A percentile compares a stretch with the other conserved stretches of the same genome.
These are phyloP conservation scores for Botrytis galanthina DNA, from an alignment of 2,329 filamentous ascomycete genomes.

Conservation along the genomic window DNA sequence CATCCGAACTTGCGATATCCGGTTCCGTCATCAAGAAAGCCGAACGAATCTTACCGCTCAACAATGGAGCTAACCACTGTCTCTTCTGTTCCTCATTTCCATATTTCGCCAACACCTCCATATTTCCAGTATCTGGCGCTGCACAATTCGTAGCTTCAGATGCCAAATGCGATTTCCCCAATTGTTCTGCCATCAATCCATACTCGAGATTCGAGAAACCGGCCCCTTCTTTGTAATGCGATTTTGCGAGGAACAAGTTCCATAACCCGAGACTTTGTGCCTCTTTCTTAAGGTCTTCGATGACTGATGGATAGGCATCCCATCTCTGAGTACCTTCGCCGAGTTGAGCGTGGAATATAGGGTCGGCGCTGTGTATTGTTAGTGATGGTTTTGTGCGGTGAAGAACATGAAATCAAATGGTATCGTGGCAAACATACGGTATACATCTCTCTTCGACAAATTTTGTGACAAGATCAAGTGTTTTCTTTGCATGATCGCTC, in stretches of 20 bases:
- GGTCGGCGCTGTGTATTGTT: constrained; percentile 60
- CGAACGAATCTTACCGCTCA: constrained; percentile 81
- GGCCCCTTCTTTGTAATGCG: constrained; percentile 91
- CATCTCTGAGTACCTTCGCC: constrained; percentile 74
- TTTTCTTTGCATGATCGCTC: constrained; percentile 80
- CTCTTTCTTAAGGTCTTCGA: constrained; percentile 86
- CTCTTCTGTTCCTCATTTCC: constrained; percentile 82
- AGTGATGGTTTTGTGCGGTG: constrained; percentile 19
- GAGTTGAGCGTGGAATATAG: constrained; percentile 75
- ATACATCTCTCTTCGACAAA: constrained; percentile 97
- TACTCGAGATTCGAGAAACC: constrained; percentile 97
- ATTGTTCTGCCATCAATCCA: constrained; percentile 92
- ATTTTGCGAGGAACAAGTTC: constrained; percentile 98
- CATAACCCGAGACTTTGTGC: constrained; percentile 83
- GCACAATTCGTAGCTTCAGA: constrained; percentile 88
- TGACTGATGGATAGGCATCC: constrained; percentile 72
- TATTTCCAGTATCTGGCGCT: constrained; percentile 90
- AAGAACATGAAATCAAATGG: constrained; percentile 17
- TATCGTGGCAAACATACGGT: constrained; percentile 51
- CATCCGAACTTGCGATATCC: constrained; percentile 83
- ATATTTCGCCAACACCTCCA: constrained; percentile 93
- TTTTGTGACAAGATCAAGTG: constrained; percentile 83
- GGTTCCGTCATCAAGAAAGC: constrained; percentile 96
- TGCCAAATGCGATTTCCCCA: constrained; percentile 81
- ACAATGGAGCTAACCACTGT: constrained; percentile 75